A percentile compares a stretch with the other conserved stretches of the same genome.
These are phyloP conservation scores for Magnaporthales sp. DNA, from an alignment of 2,329 filamentous ascomycete species.

Conservation along the genomic window DNA sequence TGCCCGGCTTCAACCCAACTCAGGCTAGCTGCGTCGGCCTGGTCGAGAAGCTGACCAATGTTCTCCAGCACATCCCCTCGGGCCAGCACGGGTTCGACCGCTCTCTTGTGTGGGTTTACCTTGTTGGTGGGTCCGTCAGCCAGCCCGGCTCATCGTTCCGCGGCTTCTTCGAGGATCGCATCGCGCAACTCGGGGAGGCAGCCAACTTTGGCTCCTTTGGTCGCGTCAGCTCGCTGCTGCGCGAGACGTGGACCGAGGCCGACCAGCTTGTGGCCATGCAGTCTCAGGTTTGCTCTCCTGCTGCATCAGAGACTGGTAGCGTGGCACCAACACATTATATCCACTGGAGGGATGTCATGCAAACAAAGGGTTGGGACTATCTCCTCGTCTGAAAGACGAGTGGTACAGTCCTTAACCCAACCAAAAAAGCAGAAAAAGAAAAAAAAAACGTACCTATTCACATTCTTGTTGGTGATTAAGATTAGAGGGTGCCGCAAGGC, in stretches of 20 bases:
- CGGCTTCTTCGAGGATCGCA: slow-evolving; percentile 65
- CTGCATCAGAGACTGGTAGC: slow-evolving; percentile 26
- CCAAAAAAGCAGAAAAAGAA: neutral
- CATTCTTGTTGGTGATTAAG: slow-evolving; percentile 21
- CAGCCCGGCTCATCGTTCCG: slow-evolving; percentile 68
- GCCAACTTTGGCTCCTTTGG: slow-evolving; percentile 78
- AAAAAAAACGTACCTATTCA: neutral
- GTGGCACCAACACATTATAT: slow-evolving; percentile 44
- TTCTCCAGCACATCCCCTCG: slow-evolving; percentile 73
- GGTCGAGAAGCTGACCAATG: slow-evolving; percentile 66
- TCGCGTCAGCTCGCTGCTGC: slow-evolving; percentile 67
- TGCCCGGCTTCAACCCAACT: slow-evolving; percentile 74
- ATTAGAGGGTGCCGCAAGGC: slow-evolving; percentile 33
- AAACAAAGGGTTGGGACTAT: slow-evolving; percentile 84
- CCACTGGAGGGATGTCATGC: slow-evolving; percentile 94
- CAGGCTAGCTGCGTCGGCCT: slow-evolving; percentile 68
- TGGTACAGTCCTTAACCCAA: slow-evolving; percentile 3
- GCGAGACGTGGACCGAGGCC: slow-evolving; percentile 79
- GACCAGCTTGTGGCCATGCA: slow-evolving; percentile 28
- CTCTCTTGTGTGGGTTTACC: slow-evolving; percentile 85
- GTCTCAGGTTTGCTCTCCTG: slow-evolving; percentile 21
- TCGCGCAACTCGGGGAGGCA: slow-evolving; percentile 65
- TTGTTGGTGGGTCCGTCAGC: slow-evolving; percentile 76
- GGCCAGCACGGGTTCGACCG: slow-evolving; percentile 80
- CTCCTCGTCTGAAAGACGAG: slow-evolving; percentile 60